Conservation (phyloP, 176 grass and related monocot species). For the Hyparrhenia diplandra region DNA sequence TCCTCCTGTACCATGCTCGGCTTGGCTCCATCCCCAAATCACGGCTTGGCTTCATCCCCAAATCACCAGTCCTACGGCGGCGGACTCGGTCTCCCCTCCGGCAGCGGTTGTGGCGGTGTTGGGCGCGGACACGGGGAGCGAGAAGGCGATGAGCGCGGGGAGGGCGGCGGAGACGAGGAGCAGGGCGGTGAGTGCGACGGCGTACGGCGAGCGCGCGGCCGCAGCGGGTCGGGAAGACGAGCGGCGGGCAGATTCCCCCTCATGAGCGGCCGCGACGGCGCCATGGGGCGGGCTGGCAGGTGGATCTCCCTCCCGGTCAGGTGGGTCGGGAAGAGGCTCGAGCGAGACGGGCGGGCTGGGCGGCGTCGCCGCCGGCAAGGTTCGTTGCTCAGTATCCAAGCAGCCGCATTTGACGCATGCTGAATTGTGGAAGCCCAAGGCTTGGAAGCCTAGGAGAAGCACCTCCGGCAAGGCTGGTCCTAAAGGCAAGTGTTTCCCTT, state of each 20-base stretch:
- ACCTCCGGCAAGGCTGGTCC: slow-evolving; percentile 21
- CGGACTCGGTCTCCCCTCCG: too few species aligned
- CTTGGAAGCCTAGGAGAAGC: slow-evolving; percentile 26
- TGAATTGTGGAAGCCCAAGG: slow-evolving; percentile 16
- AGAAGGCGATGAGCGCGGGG: slow-evolving; percentile 80
- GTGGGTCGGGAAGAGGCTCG: too few species aligned
- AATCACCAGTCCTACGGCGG: too few species aligned
- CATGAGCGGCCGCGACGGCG: slow-evolving; percentile 66
- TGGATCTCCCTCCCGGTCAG: not conserved
- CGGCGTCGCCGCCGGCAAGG: slow-evolving; percentile 12
- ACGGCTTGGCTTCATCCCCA: too few species aligned
- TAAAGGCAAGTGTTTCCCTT: slow-evolving; percentile 35
- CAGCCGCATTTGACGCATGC: slow-evolving; percentile 10
- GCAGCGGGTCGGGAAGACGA: slow-evolving; percentile 40
- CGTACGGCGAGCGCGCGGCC: slow-evolving; percentile 52
- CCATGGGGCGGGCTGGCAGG: slow-evolving; percentile 23
- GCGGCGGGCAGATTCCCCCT: slow-evolving; percentile 50
- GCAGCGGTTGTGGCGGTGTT: not conserved
- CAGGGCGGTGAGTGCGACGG: slow-evolving; percentile 49
- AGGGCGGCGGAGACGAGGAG: slow-evolving; percentile 52
- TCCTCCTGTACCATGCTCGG: too few species aligned
- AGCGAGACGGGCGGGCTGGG: not conserved
- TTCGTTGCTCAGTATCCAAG: slow-evolving; percentile 15
- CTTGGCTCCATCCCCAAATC: too few species aligned
- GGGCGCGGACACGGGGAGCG: slow-evolving; percentile 52